Conservation (phyloP, 441 rosid species). For the Bruguiera hainesii region DNA sequence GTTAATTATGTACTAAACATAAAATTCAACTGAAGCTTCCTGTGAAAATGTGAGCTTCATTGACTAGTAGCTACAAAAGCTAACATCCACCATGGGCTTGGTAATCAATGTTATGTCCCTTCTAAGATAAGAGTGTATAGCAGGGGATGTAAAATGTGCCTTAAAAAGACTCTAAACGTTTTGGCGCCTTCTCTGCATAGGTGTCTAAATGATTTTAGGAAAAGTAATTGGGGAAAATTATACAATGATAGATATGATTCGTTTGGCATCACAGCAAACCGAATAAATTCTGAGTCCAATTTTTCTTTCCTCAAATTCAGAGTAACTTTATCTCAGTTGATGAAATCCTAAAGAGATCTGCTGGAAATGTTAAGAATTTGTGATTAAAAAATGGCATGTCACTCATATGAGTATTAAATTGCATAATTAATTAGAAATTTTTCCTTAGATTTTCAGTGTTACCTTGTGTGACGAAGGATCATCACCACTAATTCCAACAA, state of each 20-base stretch:
- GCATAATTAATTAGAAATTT: background rate
- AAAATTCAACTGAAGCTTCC: background rate
- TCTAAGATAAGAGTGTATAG: no score
- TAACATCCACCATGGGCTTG: no score
- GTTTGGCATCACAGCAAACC: no score
- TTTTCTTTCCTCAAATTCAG: background rate
- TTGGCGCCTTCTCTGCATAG: no score
- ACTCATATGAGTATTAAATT: background rate
- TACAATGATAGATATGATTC: no score
- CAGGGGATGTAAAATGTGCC: no score
- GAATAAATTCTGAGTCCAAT: no score
- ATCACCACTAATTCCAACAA: constrained; percentile 89
- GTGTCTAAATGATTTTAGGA: no score
- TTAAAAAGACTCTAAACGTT: no score
- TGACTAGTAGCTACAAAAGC: background rate
- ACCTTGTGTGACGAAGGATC: constrained; percentile 90
- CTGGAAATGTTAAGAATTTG: background rate
- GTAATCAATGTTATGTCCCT: no score
- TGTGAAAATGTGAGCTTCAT: background rate
- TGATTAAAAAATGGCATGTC: background rate
- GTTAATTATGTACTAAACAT: background rate
- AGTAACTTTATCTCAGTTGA: background rate
- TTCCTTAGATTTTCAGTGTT: constrained; percentile 7
- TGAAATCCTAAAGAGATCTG: background rate
- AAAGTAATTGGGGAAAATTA: no score